phyloP scores from a whole-genome alignment of 2,329 filamentous ascomycete genomes.

The Cladosporium sp. region DNA sequence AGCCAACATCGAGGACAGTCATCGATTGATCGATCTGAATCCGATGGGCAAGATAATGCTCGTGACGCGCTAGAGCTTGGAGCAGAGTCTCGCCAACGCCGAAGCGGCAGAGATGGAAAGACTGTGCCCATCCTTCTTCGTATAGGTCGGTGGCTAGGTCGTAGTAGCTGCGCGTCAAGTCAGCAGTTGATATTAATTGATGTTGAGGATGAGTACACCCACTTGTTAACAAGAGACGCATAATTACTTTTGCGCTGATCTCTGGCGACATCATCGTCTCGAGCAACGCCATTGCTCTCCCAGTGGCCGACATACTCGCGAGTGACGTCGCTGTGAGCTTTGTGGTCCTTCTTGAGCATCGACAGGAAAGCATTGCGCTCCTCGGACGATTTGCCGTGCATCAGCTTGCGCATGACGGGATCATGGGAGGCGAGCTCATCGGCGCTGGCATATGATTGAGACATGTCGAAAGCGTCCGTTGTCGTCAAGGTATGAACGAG shows the following conservation, averaged over 20 bases:
- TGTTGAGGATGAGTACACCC: not conserved
- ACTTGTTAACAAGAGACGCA: constrained; percentile 13
- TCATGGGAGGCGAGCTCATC: constrained; percentile 17
- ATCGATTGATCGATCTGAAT: constrained; percentile 28
- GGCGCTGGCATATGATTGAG: not conserved
- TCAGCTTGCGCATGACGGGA: constrained; percentile 40
- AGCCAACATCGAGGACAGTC: constrained; percentile 37
- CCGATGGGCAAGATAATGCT: constrained; percentile 33
- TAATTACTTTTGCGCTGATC: constrained; percentile 65
- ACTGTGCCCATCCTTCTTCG: constrained; percentile 91
- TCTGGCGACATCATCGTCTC: constrained; percentile 87
- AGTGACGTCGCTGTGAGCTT: constrained; percentile 71
- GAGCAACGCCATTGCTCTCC: constrained; percentile 77
- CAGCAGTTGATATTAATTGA: not conserved
- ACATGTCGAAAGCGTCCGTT: not conserved
- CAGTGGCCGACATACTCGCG: constrained; percentile 73
- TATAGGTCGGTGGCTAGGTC: constrained; percentile 95
- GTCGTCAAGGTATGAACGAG: not conserved
- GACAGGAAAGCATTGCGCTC: constrained; percentile 66
- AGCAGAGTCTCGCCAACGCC: constrained; percentile 77
- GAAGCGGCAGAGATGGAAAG: constrained; percentile 94
- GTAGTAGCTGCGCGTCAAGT: constrained; percentile 63
- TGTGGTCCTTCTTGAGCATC: constrained; percentile 83
- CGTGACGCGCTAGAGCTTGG: constrained; percentile 67
- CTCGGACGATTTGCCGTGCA: constrained; percentile 69